Percentiles rank a stretch among this genome's conserved stretches.
phyloP scores from a whole-genome alignment of 768 basidiomycete species.

The Kwoniella shandongensis region DNA sequence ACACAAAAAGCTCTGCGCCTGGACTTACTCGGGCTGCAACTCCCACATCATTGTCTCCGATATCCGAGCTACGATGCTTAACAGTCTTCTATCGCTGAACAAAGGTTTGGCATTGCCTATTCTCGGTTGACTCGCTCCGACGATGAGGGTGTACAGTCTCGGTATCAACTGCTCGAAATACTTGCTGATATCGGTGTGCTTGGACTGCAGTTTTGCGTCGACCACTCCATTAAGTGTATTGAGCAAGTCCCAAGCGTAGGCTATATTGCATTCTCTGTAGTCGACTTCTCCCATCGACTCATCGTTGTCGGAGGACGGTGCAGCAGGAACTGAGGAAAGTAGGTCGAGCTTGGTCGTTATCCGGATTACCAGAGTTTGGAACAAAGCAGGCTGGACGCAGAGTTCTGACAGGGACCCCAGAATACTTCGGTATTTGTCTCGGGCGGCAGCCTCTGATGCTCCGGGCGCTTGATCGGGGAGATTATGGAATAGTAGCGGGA shows the following conservation, averaged over 20 bases:
- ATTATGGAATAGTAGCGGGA: slow-evolving; percentile 74
- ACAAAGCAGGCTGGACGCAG: slow-evolving; percentile 73
- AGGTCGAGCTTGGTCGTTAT: slow-evolving; percentile 71
- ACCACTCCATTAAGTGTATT: slow-evolving; percentile 68
- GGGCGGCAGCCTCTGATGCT: slow-evolving; percentile 60
- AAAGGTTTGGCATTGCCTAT: slow-evolving; percentile 34
- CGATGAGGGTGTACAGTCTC: slow-evolving; percentile 66
- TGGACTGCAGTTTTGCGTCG: slow-evolving; percentile 57
- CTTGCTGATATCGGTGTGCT: slow-evolving; percentile 72
- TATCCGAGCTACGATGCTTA: slow-evolving; percentile 66
- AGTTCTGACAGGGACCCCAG: slow-evolving; percentile 70
- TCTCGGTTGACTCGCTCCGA: slow-evolving; percentile 54
- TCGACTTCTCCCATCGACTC: slow-evolving; percentile 19
- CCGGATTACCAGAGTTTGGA: slow-evolving; percentile 76
- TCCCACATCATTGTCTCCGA: slow-evolving; percentile 68
- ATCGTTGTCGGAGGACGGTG: slow-evolving; percentile 29
- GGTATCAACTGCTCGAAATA: slow-evolving; percentile 76
- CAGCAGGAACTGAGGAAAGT: slow-evolving; percentile 40
- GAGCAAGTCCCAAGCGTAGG: slow-evolving; percentile 83
- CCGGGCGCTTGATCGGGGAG: slow-evolving; percentile 70
- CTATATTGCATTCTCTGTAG: slow-evolving; percentile 61
- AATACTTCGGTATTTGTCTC: slow-evolving; percentile 67
- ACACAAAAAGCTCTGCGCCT: no score
- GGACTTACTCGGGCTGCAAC: slow-evolving; percentile 65
- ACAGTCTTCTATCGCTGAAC: slow-evolving; percentile 59